Percentiles rank a stretch among this genome's conserved stretches.
Evolutionary conservation across 352 stramenopile genomes (phyloP).

Genomic region (Globisporangium radiosum): DNA sequence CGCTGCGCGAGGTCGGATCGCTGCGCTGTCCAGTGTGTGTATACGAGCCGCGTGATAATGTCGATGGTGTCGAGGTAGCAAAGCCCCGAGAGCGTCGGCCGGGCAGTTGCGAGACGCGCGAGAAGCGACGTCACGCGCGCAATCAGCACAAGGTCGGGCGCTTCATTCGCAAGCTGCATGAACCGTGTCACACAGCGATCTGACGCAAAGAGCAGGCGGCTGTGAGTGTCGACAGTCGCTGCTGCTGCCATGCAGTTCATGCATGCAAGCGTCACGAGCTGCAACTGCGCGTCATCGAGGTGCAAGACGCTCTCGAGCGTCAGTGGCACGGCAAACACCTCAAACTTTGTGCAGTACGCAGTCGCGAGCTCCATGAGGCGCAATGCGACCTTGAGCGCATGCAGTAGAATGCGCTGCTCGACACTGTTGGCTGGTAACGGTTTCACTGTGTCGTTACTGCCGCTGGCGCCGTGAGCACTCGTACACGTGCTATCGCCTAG

Average conservation of each 20-base stretch:
- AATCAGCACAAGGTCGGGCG: constrained; percentile 16
- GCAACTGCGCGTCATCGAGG: constrained; percentile 29
- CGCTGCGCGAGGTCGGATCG: constrained; percentile 8
- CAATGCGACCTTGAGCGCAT: constrained; percentile 31
- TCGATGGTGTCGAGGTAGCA: constrained; percentile 37
- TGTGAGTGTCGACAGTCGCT: background rate
- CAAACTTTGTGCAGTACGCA: constrained; percentile 26
- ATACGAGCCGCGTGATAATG: constrained; percentile 23
- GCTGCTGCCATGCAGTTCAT: constrained; percentile 18
- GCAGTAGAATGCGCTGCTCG: constrained; percentile 19
- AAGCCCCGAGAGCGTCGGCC: constrained; percentile 38
- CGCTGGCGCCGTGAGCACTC: background rate
- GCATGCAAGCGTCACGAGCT: constrained; percentile 25
- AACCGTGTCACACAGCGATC: constrained; percentile 19
- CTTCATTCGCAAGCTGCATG: constrained; percentile 11
- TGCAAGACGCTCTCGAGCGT: constrained; percentile 45
- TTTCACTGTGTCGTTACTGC: constrained; percentile 4
- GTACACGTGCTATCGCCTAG: too few relatives aligned
- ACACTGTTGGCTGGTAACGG: background rate
- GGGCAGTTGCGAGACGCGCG: constrained; percentile 34
- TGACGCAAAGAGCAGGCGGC: constrained; percentile 24
- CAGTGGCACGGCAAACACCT: constrained; percentile 26
- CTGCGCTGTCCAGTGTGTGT: constrained; percentile 13
- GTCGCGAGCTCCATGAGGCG: constrained; percentile 38
- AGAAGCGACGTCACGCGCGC: constrained; percentile 43